Evolutionary conservation across 208 protist genomes (phyloP), one percentile per base, ranked within the genome.

Genomic region (Acanthamoeba triangularis): DNA sequence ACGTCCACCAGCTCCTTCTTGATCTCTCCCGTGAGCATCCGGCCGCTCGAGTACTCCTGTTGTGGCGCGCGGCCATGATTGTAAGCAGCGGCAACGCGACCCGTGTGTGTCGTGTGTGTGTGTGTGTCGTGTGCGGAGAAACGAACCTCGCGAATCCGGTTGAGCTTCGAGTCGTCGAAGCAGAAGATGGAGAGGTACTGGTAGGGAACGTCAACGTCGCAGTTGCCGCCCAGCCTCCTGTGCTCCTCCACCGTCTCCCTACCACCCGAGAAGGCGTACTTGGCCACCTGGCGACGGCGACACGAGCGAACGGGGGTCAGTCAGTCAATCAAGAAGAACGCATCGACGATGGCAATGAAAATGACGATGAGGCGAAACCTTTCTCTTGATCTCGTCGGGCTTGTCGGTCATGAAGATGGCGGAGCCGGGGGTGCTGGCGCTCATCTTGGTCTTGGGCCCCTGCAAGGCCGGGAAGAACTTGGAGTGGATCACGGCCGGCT

Each of bases 401-500:
- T 97, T 99, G 98, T 99, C 99, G 28, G 98, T 99, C 25, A 99
- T 97, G 94, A 99, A 99, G 84, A 99, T 99, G 80, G 99, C 98
- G 18, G 98, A 98, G 30, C 98, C n/a, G 63, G 97, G 80, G 11
- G 80, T 98, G 35, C 98, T 99, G 80, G 99, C 99, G 96, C 98
- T 99, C 99, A 99, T 99, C 97, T 99, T 99, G 65, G 97, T 95
- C 5, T 97, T 54, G 28, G 80, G 80, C 10, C 99, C 99, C 96
- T 99, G 99, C 37, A 99, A 96, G 10, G 99, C 98, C 30, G 99
- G 99, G 90, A 99, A 98, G 95, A 99, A 99, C 90, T 99, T 99
- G 37, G 98, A 98, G 96, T 99, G 99, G 59, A 99, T 98, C 33
- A 99, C 96, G 35, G 99, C 96, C 30, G 99, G 99, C 90, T 99